These are phyloP conservation scores for Straminergon stramineum DNA, from an alignment of 225 moss, liverwort and hornwort genomes.

Conservation along the genomic window DNA sequence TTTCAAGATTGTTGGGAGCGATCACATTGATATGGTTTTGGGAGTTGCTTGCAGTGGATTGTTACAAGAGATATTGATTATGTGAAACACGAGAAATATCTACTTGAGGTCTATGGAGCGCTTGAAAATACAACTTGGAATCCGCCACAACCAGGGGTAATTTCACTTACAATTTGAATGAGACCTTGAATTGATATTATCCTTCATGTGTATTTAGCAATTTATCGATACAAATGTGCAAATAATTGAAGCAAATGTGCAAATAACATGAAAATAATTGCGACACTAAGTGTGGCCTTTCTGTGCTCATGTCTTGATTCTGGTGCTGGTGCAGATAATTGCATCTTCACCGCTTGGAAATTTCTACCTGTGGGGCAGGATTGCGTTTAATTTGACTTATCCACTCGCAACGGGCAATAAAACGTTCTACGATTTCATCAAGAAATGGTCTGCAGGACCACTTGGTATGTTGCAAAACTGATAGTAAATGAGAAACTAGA, in stretches of 20 bases:
- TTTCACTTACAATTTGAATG: neutral
- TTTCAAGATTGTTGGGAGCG: neutral
- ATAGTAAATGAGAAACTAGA: neutral
- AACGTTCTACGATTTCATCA: constrained; percentile 38
- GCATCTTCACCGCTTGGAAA: constrained; percentile 71
- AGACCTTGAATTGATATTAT: neutral
- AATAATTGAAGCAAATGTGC: neutral
- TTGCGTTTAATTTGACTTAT: constrained; percentile 18
- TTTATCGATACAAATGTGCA: neutral
- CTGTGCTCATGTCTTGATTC: neutral
- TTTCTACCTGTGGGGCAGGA: constrained; percentile 49
- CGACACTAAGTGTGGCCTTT: neutral
- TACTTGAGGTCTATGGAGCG: constrained; percentile 37
- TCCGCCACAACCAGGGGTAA: constrained; percentile 72
- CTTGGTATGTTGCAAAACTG: constrained; percentile 34
- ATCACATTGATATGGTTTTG: neutral
- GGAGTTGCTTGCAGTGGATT: constrained; percentile 47
- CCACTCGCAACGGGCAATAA: constrained; percentile 33
- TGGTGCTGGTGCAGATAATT: constrained; percentile 41
- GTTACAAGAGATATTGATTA: constrained; percentile 74
- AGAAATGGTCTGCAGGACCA: constrained; percentile 52
- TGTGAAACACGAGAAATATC: constrained; percentile 32
- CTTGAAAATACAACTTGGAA: constrained; percentile 73
- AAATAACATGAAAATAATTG: neutral
- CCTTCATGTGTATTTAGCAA: neutral